Conservation (phyloP, 148 eudicot genomes). For the Vaccinium macrocarpon region DNA sequence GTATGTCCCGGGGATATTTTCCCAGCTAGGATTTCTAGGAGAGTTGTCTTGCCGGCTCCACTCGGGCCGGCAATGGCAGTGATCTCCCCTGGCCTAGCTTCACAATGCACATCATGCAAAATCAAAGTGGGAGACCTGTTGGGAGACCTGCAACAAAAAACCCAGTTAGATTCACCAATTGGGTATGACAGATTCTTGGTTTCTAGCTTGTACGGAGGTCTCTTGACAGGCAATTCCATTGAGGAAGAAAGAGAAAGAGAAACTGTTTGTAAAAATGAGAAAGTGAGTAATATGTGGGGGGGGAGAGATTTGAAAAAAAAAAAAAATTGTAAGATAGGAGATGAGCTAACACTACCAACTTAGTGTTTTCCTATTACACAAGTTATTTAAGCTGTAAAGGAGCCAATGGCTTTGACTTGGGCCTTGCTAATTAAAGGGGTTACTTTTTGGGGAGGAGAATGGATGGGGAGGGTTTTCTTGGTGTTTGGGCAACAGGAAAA, state of each 20-base stretch:
- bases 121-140: constrained; percentile 38
- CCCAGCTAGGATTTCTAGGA: constrained; percentile 74
- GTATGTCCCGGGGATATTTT: constrained; percentile 34
- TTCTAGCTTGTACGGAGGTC: constrained; percentile 41
- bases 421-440: constrained; percentile 1
- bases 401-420: constrained; percentile 1
- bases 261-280: background rate
- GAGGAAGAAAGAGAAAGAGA: constrained; percentile 9
- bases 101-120: constrained; percentile 63
- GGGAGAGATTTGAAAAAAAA: constrained; percentile 1
- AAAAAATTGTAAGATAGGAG: constrained; percentile 31
- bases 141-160: constrained; percentile 8
- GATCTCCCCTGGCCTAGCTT: constrained; percentile 73
- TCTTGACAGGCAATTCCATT: constrained; percentile 59
- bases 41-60: constrained; percentile 93
- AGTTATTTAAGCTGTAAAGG: background rate
- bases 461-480: constrained; percentile 12
- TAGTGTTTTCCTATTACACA: background rate
- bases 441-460: background rate
- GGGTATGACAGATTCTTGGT: constrained; percentile 49
- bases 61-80: constrained; percentile 95
- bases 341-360: constrained; percentile 71
- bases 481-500: constrained; percentile 19
- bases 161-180: constrained; percentile 31
- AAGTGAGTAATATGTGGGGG: constrained; percentile 4